Base-by-base conservation (phyloP, 2,329 filamentous ascomycete species). In the Gnomoniopsis sp. region DNA sequence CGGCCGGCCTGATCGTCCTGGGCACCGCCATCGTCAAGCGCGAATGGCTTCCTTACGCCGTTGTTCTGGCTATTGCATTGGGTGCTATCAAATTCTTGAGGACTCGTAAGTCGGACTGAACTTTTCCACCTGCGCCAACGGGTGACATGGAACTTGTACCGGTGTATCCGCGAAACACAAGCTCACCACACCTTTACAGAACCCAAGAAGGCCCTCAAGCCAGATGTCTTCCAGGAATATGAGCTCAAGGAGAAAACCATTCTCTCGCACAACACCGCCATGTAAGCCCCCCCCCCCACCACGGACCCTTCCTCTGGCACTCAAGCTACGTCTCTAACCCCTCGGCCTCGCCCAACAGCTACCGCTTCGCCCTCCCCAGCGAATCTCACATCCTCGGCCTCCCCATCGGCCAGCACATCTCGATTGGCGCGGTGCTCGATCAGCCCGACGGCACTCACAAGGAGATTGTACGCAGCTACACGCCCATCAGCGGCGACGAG, bases 391-490 rank as follows among this genome's bases (percentile, higher is more conserved):
- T 97, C 73, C 90, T 98, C 69, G 95, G 95, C 70, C 89, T 98
- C 47, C 93, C 95, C 66, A 98, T 98, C 79, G 95, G 95, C 71
- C 95, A 99, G 80, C 95, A 99, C 81, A 97, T 99, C 77, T 97
- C 93, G 63, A 91, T 99, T 71, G 91, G 89, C 66, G 93, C 92
- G 57, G 85, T 83, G 58, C 85, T 92, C 62, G 68, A 75, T 47
- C 84, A 88, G 69, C 75, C 79, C 58, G 86, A 90, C 68, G 91
- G 91, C 71, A 82, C 83, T 68, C 80, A 80, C 65, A 93, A 95
- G 78, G 90, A 96, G 71, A 88, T 96, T 65, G 87, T 96, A 56
- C 90, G 92, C 70, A 96, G 91, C 22, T 96, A 96, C 80, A 96
- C 92, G 12, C 92, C 92, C 60, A 91, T 96, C 74, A 93, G 90